A percentile compares a stretch with the other conserved stretches of the same genome.
phyloP scores from a whole-genome alignment of 2,329 filamentous ascomycete species.

The Pyrenophora graminea region DNA sequence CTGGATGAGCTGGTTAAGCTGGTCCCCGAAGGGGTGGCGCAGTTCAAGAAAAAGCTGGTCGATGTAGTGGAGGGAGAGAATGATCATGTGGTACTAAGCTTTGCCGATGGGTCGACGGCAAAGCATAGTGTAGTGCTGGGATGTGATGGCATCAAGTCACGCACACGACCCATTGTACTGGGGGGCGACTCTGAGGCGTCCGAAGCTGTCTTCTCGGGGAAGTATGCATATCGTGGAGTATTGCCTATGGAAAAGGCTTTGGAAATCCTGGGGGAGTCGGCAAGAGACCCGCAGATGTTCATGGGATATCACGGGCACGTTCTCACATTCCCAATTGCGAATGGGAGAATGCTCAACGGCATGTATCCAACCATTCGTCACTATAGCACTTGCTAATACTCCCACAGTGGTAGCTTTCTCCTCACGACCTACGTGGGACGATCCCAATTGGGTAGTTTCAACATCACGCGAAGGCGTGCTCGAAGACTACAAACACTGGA shows the following conservation, averaged over 20 bases:
- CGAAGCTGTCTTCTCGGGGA: slow-evolving; percentile 57
- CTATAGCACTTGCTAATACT: not conserved
- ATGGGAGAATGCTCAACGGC: slow-evolving; percentile 2
- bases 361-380: not conserved
- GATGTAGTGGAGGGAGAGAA: slow-evolving; percentile 31
- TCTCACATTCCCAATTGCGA: slow-evolving; percentile 3
- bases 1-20: slow-evolving; percentile 55
- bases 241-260: slow-evolving; percentile 62
- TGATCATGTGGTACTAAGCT: slow-evolving; percentile 40
- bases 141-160: slow-evolving; percentile 67
- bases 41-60: slow-evolving; percentile 48
- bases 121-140: slow-evolving; percentile 59
- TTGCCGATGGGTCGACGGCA: slow-evolving; percentile 52
- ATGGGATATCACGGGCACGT: slow-evolving; percentile 60
- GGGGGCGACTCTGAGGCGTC: slow-evolving; percentile 50
- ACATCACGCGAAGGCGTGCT: slow-evolving; percentile 35
- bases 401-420: slow-evolving; percentile 34
- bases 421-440: slow-evolving; percentile 25
- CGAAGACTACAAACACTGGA: slow-evolving; percentile 32
- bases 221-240: slow-evolving; percentile 66
- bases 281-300: slow-evolving; percentile 59
- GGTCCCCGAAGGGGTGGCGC: slow-evolving; percentile 49
- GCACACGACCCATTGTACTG: slow-evolving; percentile 58
- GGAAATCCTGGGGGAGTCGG: slow-evolving; percentile 54
- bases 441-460: slow-evolving; percentile 33